phyloP scores from a whole-genome alignment of 495 filamentous ascomycete species.

The Tricharina praecox region DNA sequence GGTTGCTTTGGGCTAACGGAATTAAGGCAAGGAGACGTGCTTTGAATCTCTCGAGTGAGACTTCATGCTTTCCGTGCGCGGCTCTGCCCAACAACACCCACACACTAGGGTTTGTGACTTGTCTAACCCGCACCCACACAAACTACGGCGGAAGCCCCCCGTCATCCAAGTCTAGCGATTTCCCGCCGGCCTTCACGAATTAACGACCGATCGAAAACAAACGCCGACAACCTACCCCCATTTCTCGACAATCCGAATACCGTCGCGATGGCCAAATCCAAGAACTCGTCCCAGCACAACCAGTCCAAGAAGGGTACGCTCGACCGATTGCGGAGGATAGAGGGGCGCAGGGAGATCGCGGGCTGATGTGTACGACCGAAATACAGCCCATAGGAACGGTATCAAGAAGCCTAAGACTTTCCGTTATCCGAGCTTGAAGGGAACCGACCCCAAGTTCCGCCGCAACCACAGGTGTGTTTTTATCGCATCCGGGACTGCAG shows the following conservation, averaged over 20 bases:
- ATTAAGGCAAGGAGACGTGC: no score
- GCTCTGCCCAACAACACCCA: no score
- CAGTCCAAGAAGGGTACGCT: conserved; percentile 84
- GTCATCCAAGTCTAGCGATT: background rate
- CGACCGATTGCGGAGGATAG: background rate
- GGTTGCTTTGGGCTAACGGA: no score
- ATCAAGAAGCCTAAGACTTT: conserved; percentile 99
- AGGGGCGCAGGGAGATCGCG: conserved; percentile 24
- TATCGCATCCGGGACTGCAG: no score
- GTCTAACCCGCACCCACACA: no score
- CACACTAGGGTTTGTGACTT: no score
- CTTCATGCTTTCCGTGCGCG: no score
- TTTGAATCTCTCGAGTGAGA: no score
- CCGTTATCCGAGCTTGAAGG: conserved; percentile 95
- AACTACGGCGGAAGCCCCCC: no score
- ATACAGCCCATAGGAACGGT: conserved; percentile 36
- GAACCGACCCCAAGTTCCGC: conserved; percentile 98
- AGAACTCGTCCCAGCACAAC: conserved; percentile 99
- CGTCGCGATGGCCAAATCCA: conserved; percentile 54
- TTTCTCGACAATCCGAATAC: background rate
- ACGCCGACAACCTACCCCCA: background rate
- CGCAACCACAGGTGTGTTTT: conserved; percentile 64
- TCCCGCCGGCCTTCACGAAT: background rate
- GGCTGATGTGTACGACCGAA: conserved; percentile 7
- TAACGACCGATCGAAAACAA: background rate